Evolutionary conservation across 345 rosid species (phyloP), one percentile per base, ranked within the genome.

Genomic region (Combretum micranthum): DNA sequence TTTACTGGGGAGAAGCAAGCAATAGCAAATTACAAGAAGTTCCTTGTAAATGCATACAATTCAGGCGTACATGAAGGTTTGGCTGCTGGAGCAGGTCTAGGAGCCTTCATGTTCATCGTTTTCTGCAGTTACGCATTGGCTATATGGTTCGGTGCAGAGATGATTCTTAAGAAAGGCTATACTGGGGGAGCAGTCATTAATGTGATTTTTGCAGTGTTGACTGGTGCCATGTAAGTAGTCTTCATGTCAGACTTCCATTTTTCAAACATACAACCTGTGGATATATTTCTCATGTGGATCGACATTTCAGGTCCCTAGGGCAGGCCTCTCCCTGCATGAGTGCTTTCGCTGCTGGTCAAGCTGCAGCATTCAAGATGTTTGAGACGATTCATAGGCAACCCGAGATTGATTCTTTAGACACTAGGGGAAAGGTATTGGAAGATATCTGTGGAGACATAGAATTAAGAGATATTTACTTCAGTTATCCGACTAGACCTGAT

Each of bases 261-360:
- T n/a, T n/a, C n/a, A n/a, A n/a, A n/a, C n/a, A n/a, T n/a, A n/a
- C n/a, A n/a, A n/a, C n/a, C 44, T 47, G 23, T 60, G 15, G 9
- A n/a, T 46, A 11, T 44, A 1, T 42, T 26, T 1, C 39, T 12
- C 14, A 6, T 44, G 52, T 19, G 8, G 20, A n/a, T n/a, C n/a
- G n/a, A n/a, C n/a, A n/a, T 3, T 46, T 44, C 60, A 90, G 97
- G 97, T 85, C 96, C 4, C 64, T 90, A 4, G 97, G 97, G n/a
- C 90, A 85, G 68, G 72, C 94, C 64, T 77, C 94, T 45, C 88
- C 94, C 13, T 82, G 86, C 67, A 44, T 88, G 72, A 78, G 70
- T 20, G 79, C 94, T 39, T 88, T 88, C 64, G 88, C 87, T 2
- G 85, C 90, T 0, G 94, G 94, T 53, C 87, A 72, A 72, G 85